These are phyloP conservation scores for Chrysoporthe puriensis DNA, from an alignment of 2,329 filamentous ascomycete species.

Conservation along the genomic window DNA sequence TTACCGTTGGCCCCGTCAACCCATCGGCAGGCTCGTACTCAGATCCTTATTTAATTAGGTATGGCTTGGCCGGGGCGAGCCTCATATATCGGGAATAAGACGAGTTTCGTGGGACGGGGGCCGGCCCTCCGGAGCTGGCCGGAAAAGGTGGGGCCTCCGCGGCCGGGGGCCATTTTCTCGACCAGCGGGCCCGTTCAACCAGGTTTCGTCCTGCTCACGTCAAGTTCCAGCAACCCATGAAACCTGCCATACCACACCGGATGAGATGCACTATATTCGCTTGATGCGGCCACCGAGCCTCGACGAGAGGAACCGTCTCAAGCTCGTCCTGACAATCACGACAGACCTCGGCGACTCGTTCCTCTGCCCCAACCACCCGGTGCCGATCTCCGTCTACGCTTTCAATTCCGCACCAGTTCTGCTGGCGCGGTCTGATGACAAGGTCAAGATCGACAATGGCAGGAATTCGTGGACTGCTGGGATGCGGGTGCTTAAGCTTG, in stretches of 20 bases:
- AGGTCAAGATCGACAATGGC: constrained; percentile 1
- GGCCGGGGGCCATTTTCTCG: neutral
- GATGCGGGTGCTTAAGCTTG: constrained; percentile 43
- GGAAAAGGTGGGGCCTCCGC: neutral
- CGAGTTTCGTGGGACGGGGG: neutral
- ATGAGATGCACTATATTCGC: constrained; percentile 60
- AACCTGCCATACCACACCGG: neutral
- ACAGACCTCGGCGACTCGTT: constrained; percentile 62
- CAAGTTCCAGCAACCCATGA: neutral
- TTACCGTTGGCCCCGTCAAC: too few species aligned
- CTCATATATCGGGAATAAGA: neutral
- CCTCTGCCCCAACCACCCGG: constrained; percentile 47
- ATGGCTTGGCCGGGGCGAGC: too few species aligned
- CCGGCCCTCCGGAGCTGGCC: neutral
- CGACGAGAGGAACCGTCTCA: constrained; percentile 37
- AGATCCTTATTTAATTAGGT: too few species aligned
- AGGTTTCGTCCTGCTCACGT: constrained; percentile 1
- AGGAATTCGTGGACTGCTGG: constrained; percentile 37
- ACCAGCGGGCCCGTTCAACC: neutral
- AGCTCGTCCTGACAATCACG: constrained; percentile 57
- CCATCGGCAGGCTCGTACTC: too few species aligned
- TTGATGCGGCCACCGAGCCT: constrained; percentile 53
- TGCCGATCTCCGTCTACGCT: constrained; percentile 44
- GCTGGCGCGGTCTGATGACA: constrained; percentile 7
- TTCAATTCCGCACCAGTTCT: neutral